Evolutionary conservation across 768 basidiomycete species (phyloP), one percentile per base, ranked within the genome.

Genomic region (Saitozyma sp.): DNA sequence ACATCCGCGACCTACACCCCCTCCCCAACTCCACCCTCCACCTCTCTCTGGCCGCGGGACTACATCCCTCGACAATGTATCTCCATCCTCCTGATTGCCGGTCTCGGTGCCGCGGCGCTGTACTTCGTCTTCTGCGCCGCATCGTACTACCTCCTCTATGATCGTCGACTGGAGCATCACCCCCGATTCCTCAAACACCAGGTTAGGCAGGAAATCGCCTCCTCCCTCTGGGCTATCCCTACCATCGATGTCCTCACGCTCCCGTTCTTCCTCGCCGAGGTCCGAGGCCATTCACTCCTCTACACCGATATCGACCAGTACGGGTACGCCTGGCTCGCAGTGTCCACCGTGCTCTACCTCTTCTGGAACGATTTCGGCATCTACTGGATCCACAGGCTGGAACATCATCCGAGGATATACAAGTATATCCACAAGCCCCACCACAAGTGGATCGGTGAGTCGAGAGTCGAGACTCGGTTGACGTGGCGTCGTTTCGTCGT

Each of bases 381-480:
- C 66, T 99, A 99, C 78, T 97, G 94, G 93, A 83, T 95, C n/a
- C 96, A 99, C 76, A 87, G 96, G 29, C 84, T 84, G 81, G 83
- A 95, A 59, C 96, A 99, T 76, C 82, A 88, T 62, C 95, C 95
- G 1, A 58, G 83, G 45, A 69, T 96, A 61, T 99, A 99, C 84
- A 98, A 95, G 78, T 81, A 84, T 60, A 71, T 99, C 51, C 96
- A 99, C 80, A 99, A 99, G 80, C 93, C 95, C 1, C 96, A 99
- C 78, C 96, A 99, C 84, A 94, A 91, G 80, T 99, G 96, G 96
- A 83, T 98, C 66, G 86, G 93, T 95, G 79, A 59, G 92, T 40
- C 16, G 13, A 45, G 43, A n/a, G n/a, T n/a, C n/a, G n/a, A n/a
- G n/a, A n/a, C n/a, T n/a, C n/a, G 29, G 29, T 29, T 29, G 29